Evolutionary conservation across 345 rosid genomes (phyloP), one percentile per base, ranked within the genome.

Genomic region (Salix suchowensis): DNA sequence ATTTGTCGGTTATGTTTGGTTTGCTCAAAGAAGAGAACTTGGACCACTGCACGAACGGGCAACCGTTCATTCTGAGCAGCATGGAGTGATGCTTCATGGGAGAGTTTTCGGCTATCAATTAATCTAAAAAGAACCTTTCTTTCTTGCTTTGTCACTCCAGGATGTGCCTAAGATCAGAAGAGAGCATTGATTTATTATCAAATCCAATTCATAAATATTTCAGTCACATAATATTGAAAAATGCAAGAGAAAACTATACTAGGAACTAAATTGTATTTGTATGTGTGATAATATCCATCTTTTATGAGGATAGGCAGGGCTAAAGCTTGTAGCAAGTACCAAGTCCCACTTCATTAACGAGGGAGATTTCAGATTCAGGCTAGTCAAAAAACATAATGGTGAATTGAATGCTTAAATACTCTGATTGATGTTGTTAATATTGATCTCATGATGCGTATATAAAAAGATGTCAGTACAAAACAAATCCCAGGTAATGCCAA

Each of bases 61-160:
- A 95, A 82, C 34, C 98, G 88, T 78, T 95, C 91, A 28, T 95
- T 95, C 62, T 90, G 96, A 1, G 93, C 90, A 0, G 93, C 98
- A 21, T 93, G 98, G 58, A 84, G 71, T 39, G 98, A 89, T 60
- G 97, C 98, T 68, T 95, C 97, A 0, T 83, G 83, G 7, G 98
- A 83, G 72, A 95, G 88, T 71, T 90, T 95, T 48, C 87, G 84
- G 82, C 86, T 83, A 61, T 93, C 98, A 54, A 95, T 87, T 70
- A 93, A 80, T 58, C 87, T 81, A 77, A 97, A 91, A 4, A 95
- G 86, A 37, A 21, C 71, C 78, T 90, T 95, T 75, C 92, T 90
- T 40, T 91, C 97, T 77, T 85, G 91, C 92, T 95, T 95, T 10
- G 91, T 42, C 52, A 88, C 81, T 9, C 80, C 84, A 2, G 92